Base-by-base conservation (phyloP, 2,329 filamentous ascomycete species). In the Macroventuria anomochaeta region DNA sequence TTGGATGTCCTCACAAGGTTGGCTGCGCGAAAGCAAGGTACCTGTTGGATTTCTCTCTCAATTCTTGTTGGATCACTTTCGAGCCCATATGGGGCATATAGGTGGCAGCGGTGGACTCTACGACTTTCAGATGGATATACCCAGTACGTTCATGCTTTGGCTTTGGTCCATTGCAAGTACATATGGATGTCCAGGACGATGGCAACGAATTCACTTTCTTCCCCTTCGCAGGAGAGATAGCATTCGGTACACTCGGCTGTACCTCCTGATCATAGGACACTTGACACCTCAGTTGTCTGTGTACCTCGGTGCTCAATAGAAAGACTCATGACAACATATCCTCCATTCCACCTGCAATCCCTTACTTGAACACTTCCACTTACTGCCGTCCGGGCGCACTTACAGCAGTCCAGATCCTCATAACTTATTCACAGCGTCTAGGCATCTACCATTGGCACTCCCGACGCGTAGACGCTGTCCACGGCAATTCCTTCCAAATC, bases 301-400 rank as follows among this genome's bases (percentile, higher is more conserved):
- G 51, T 49, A 49, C 51, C 51, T 49, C 39, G 17, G 51, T 46
- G 44, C 51, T 46, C 51, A 54, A 54, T 54, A 54, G 44, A 54
- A 54, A 54, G 44, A 54, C 38, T 44, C 29, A 49, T 46, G 51
- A 54, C 51, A 47, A 39, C n/a, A 21, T 36, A 10, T 21, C 17
- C 44, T 33, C 18, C 29, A n/a, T 44, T 18, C 17, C 25, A 28
- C 31, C 28, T 48, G 28, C 40, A 20, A 25, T 15, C 13, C 32
- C 43, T 43, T 32, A 34, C 32, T 53, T 31, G 18, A 36, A n/a
- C 15, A 11, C 15, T 7, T 18, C 33, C 38, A 43, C 32, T 21
- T 38, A 25, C n/a, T 37, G 33, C n/a, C 31, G n/a, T n/a, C n/a
- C n/a, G n/a, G n/a, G n/a, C n/a, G 40, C 42, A 17, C 32, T 50